A percentile compares a stretch with the other conserved stretches of the same genome.
phyloP scores from a whole-genome alignment of 169 alveolate genomes.

The Plasmodium berghei region DNA sequence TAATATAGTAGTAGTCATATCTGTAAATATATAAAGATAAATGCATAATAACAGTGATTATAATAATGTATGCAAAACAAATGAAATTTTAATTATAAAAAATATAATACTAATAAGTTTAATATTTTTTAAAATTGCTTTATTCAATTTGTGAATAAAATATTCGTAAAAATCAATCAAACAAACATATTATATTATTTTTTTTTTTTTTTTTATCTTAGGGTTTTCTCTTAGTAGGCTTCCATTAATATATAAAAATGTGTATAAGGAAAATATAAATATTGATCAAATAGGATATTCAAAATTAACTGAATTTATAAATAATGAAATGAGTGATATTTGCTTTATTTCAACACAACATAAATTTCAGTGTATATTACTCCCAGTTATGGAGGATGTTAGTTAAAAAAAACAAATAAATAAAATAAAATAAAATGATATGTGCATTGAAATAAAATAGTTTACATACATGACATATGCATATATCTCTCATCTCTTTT shows the following conservation, averaged over 20 bases:
- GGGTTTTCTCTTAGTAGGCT: slow-evolving; percentile 71
- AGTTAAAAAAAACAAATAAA: slow-evolving; percentile 15
- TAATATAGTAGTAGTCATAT: too few relatives aligned
- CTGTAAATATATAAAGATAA: too few relatives aligned
- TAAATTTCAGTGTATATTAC: slow-evolving; percentile 50
- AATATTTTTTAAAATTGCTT: too few relatives aligned
- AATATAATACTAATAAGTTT: too few relatives aligned
- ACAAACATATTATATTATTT: too few relatives aligned
- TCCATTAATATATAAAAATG: slow-evolving; percentile 79
- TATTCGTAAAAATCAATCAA: too few relatives aligned
- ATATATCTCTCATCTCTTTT: too few relatives aligned
- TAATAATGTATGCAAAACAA: too few relatives aligned
- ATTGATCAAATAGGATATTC: slow-evolving; percentile 79
- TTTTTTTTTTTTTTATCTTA: neutral
- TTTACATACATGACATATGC: neutral
- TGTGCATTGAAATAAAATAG: neutral
- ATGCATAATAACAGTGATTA: too few relatives aligned
- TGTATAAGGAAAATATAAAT: slow-evolving; percentile 76
- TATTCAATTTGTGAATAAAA: too few relatives aligned
- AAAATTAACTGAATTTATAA: slow-evolving; percentile 82
- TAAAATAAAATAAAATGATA: slow-evolving; percentile 14
- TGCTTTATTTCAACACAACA: slow-evolving; percentile 63
- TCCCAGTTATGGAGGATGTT: slow-evolving; percentile 68
- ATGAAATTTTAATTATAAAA: too few relatives aligned
- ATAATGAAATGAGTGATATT: slow-evolving; percentile 76